Base-by-base conservation (phyloP, 2,329 filamentous ascomycete genomes). In the Epichloe glyceriae region DNA sequence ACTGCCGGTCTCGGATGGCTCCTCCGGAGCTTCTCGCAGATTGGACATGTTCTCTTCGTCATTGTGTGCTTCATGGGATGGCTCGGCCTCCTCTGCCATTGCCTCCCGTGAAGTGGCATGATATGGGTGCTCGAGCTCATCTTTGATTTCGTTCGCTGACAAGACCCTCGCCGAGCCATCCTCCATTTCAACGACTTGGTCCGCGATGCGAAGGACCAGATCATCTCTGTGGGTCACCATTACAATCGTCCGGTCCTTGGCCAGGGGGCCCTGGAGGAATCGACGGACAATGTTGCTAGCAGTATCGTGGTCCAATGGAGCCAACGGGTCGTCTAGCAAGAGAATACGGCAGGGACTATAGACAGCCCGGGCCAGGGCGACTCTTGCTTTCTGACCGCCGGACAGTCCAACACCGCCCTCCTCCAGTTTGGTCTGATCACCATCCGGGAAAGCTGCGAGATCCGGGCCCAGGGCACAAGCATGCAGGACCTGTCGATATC, bases 171-270 rank as follows among this genome's bases (percentile, higher is more conserved):
- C 82, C 47, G 64, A 68, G 1, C 85, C 84, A 37, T 83, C 71
- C 1, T 73, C 64, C 10, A 95, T 74, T 51, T 89, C 80, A 10
- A 95, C 68, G 15, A 88, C 75, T 60, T 93, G 85, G 46, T 82
- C 72, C 2, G 88, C 86, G 42, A 89, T 71, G n/a, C 77, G 73
- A 19, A 80, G 76, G 53, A 88, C 86, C 10, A 95, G 70, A 54
- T 90, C 83, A n/a, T 90, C 83, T 38, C 83, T 75, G 62, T 89
- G 85, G 0, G 88, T 89, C 46, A 91, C 86, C 41, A 89, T 79
- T n/a, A 93, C 78, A 0, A 87, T 82, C 0, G 85, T 86, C 5
- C 86, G 76, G 6, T 72, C 75, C 50, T 80, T 76, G 10, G 76
- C 69, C 0, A 85, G 76, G 0, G 83, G 71, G 0, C 77, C 76